These are phyloP conservation scores for Schizophyllum commune DNA, from an alignment of 1,284 basidiomycete genomes.

Conservation along the genomic window DNA sequence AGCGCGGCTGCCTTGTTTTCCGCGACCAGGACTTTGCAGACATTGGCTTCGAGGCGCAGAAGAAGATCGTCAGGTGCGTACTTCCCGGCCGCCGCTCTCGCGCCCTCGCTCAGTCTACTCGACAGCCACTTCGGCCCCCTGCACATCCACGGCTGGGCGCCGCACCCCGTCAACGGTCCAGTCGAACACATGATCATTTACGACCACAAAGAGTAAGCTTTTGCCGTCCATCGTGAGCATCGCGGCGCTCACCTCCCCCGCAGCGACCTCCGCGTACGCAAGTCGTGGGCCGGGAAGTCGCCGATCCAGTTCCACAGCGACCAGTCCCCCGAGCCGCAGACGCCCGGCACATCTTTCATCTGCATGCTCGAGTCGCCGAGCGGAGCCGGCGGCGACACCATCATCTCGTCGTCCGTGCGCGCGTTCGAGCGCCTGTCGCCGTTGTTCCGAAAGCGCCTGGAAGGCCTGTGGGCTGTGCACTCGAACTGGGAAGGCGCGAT, in stretches of 20 bases:
- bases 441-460: conserved; percentile 57
- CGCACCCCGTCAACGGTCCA: conserved; percentile 22
- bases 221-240: neutral
- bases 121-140: conserved; percentile 37
- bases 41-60: conserved; percentile 38
- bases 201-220: conserved; percentile 4
- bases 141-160: conserved; percentile 16
- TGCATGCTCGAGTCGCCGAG: conserved; percentile 41
- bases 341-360: conserved; percentile 54
- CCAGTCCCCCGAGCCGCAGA: conserved; percentile 51
- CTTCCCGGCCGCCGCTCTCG: conserved; percentile 35
- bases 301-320: conserved; percentile 17
- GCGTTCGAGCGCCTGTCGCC: conserved; percentile 65
- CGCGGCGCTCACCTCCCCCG: conserved; percentile 13
- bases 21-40: conserved; percentile 53
- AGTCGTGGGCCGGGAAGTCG: conserved; percentile 30
- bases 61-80: conserved; percentile 36
- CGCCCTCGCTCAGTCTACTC: conserved; percentile 12
- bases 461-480: conserved; percentile 57
- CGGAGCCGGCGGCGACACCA: conserved; percentile 48
- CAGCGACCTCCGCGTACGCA: neutral
- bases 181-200: conserved; percentile 31
- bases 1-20: conserved; percentile 51
- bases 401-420: conserved; percentile 53
- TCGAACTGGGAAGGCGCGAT: conserved; percentile 54